These are phyloP conservation scores for Saururus chinensis DNA, from an alignment of 164 flowering plant genomes.

Conservation along the genomic window DNA sequence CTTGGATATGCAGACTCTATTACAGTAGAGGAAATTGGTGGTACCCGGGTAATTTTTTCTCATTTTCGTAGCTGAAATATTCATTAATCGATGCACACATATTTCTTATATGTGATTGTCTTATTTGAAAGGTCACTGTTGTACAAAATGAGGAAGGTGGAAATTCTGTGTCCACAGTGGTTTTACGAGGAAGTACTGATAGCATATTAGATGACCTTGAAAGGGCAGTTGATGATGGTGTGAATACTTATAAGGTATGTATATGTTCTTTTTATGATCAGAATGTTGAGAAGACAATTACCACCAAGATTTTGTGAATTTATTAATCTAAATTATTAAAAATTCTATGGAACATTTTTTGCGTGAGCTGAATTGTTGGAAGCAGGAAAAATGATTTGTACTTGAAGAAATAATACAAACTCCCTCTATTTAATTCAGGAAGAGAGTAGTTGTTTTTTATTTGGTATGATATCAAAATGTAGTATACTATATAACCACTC, in stretches of 20 bases:
- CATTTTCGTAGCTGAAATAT: neutral
- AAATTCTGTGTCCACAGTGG: conserved; percentile 74
- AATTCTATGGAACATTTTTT: too few relatives aligned
- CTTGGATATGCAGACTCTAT: conserved; percentile 83
- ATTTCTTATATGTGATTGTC: neutral
- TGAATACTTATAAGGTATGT: conserved; percentile 82
- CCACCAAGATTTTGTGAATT: too few relatives aligned
- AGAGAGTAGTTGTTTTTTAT: too few relatives aligned
- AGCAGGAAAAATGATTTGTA: too few relatives aligned
- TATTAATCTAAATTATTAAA: too few relatives aligned
- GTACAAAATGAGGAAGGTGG: conserved; percentile 95
- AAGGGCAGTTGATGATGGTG: conserved; percentile 98
- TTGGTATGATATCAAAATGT: too few relatives aligned
- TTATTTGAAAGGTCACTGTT: conserved; percentile 52
- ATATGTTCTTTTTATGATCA: too few relatives aligned
- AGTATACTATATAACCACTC: neutral
- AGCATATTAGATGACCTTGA: conserved; percentile 98
- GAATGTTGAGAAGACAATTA: too few relatives aligned
- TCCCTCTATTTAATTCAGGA: too few relatives aligned
- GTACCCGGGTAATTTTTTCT: conserved; percentile 49
- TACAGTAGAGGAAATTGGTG: conserved; percentile 95
- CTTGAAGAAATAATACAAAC: too few relatives aligned
- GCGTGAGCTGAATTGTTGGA: too few relatives aligned
- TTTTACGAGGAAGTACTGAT: conserved; percentile 91
- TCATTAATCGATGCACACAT: neutral